Evolutionary conservation across 371 early-diverging fungal species (phyloP).

Genomic region (Blastocladiella emersonii): DNA sequence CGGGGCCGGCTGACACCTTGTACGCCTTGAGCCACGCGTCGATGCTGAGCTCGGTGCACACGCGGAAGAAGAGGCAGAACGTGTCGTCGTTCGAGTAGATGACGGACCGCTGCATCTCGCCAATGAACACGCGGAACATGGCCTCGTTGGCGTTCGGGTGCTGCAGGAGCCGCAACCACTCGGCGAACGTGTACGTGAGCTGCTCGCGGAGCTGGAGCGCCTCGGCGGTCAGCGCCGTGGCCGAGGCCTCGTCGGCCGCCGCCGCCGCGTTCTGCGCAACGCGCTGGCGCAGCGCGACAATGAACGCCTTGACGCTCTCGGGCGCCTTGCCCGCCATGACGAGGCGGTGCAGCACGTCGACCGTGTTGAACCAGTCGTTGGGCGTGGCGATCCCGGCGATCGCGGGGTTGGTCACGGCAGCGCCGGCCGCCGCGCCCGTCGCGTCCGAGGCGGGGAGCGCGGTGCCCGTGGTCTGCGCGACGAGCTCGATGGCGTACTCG

Average conservation of each 20-base stretch:
- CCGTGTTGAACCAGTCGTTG: conserved; percentile 56
- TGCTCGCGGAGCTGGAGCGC: conserved; percentile 37
- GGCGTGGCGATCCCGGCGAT: conserved; percentile 39
- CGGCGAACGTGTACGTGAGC: conserved; percentile 53
- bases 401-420: too few species aligned
- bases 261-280: conserved; percentile 17
- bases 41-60: conserved; percentile 67
- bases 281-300: conserved; percentile 9
- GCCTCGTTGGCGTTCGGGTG: conserved; percentile 67
- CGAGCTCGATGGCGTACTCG: conserved; percentile 64
- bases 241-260: conserved; percentile 23
- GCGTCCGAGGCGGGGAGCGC: too few species aligned
- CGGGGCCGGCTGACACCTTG: conserved; percentile 17
- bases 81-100: conserved; percentile 50
- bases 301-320: conserved; percentile 25
- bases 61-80: conserved; percentile 72
- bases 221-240: background rate
- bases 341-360: conserved; percentile 51
- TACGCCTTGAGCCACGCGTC: conserved; percentile 55
- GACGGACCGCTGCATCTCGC: conserved; percentile 16
- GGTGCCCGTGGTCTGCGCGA: conserved; percentile 51
- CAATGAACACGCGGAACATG: conserved; percentile 41
- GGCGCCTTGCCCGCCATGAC: conserved; percentile 48
- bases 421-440: too few species aligned
- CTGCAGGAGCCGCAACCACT: conserved; percentile 81